Evolutionary conservation across 2,329 filamentous ascomycete genomes (phyloP), one percentile per base, ranked within the genome.

Genomic region (Penicillium rolfsii): DNA sequence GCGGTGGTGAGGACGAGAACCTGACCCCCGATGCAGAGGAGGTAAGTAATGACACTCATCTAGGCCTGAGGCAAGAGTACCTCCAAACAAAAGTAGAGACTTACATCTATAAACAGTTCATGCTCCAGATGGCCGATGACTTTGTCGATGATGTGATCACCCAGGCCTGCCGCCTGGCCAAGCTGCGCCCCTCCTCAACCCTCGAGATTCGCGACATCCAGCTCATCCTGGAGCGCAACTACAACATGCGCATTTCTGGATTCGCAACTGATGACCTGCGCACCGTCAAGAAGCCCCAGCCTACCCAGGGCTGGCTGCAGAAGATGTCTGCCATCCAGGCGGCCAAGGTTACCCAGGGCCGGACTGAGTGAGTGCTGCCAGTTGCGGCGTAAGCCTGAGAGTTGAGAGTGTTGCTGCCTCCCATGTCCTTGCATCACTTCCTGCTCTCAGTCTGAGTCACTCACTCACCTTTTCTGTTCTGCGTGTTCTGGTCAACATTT

Each of bases 311-410:
- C 24, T 99, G 95, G 93, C 94, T 95, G 64, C 89, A 91, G 67
- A 99, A 99, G 83, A 96, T 99, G 89, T 94, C 93, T 71, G 94
- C 95, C 26, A 90, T 99, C 16, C 93, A 97, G 79, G 94, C 93
- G 1, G 92, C 93, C 50, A 98, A 98, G 82, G 93, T 80, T 24
- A 81, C 79, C 3, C 78, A 80, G 62, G 79, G 79, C 2, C 78
- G 77, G 55, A 67, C 72, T 33, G 79, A 80, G 61, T 79, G 69
- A 53, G 26, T 22, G 12, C 24, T 41, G 24, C 9, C 30, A 12
- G 11, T 28, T 24, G 14, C 16, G 28, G 19, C 5, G 45, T 14
- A 43, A 14, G 16, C 2, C 8, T 24, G 24, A 30, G 24, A 24
- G 26, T 11, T 50, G 12, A 53, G 16, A n/a, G 30, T 22, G 35